Conservation (phyloP, 106 monocot genomes). For the Apostasia shenzhenica region DNA sequence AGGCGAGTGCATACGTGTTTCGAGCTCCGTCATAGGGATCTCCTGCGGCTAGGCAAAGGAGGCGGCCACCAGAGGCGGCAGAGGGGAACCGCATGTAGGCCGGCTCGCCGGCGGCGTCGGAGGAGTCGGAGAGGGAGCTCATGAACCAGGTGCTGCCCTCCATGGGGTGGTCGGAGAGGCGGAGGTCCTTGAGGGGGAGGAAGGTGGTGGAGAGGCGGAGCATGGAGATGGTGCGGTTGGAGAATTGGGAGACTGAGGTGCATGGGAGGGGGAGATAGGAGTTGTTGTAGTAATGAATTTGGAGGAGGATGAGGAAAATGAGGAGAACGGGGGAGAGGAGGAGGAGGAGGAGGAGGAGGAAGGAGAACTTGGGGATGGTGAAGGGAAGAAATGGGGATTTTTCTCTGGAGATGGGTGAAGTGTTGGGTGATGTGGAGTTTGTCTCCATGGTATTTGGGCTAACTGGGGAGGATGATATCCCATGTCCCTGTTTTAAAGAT, state of each 20-base stretch:
- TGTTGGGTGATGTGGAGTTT: too few relatives aligned
- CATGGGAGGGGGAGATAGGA: background rate
- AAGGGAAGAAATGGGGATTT: too few relatives aligned
- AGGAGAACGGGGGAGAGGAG: conserved; percentile 6
- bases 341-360: background rate
- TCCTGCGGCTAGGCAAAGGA: conserved; percentile 7
- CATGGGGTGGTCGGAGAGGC: conserved; percentile 12
- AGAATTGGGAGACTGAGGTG: background rate
- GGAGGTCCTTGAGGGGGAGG: conserved; percentile 36
- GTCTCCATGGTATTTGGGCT: too few relatives aligned
- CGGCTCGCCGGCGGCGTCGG: conserved; percentile 4
- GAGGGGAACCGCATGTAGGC: conserved; percentile 13
- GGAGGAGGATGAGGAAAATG: background rate
- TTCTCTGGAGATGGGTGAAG: too few relatives aligned
- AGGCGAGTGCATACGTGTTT: conserved; percentile 13
- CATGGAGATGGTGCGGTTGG: background rate
- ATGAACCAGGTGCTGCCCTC: conserved; percentile 24
- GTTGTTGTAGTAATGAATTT: background rate
- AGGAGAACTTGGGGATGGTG: background rate
- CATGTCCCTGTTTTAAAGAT: too few relatives aligned
- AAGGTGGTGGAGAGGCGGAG: conserved; percentile 12
- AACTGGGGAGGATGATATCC: too few relatives aligned
- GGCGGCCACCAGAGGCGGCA: background rate
- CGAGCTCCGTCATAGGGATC: conserved; percentile 9
- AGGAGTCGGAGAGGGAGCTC: conserved; percentile 16